phyloP scores from a whole-genome alignment of 441 rosid genomes.

The Euphorbia corollata region DNA sequence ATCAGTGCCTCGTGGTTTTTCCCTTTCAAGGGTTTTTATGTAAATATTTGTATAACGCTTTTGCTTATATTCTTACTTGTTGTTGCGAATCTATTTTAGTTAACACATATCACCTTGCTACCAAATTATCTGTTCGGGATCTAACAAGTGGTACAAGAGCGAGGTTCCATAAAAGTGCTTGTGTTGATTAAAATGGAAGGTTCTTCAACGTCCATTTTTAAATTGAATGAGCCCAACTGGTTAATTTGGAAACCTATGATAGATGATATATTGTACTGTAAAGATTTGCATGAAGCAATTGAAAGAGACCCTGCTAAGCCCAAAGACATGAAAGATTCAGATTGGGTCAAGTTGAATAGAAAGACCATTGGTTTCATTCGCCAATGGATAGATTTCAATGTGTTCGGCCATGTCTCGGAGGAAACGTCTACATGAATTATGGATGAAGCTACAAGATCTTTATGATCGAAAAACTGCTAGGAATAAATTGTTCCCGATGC shows the following conservation, averaged over 20 bases:
- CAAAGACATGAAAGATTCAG: not conserved
- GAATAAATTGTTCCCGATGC: not conserved
- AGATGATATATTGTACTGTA: not conserved
- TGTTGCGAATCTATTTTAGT: too few relatives aligned
- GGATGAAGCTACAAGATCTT: not conserved
- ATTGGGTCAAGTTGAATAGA: not conserved
- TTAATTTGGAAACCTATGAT: not conserved
- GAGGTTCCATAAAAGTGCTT: not conserved
- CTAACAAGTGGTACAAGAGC: not conserved
- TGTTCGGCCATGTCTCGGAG: not conserved
- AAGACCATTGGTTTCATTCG: not conserved
- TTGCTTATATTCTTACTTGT: too few relatives aligned
- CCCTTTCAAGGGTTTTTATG: too few relatives aligned
- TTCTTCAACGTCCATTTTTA: not conserved
- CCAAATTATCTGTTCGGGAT: not conserved
- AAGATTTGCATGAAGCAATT: not conserved
- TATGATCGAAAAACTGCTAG: not conserved
- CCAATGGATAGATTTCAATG: not conserved
- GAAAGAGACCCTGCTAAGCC: not conserved
- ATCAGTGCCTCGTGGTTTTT: too few relatives aligned
- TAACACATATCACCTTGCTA: not conserved
- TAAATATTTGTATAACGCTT: too few relatives aligned
- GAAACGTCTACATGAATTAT: not conserved
- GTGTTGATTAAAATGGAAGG: not conserved
- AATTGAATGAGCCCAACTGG: not conserved